Base-by-base conservation (phyloP, 2,329 filamentous ascomycete species). In the Fusarium algeriense region DNA sequence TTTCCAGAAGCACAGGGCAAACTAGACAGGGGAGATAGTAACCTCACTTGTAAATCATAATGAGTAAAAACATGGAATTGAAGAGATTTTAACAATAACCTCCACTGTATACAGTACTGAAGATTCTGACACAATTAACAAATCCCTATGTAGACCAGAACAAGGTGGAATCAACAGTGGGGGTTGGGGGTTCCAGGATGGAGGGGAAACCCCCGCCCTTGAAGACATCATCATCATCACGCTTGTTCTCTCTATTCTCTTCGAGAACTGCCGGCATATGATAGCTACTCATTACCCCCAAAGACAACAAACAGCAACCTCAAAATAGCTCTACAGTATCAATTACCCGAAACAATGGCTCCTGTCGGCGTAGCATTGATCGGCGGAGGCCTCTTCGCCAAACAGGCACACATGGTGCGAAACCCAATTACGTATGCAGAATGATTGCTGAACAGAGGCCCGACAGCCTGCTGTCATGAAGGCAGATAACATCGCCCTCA, bases 351-450 rank as follows among this genome's bases (percentile, higher is more conserved):
- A 32, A 53, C 20, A 61, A 83, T 82, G 81, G 75, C 79, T 44
- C 78, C 82, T 15, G 77, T 83, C 56, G 86, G 87, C 64, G 82
- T 91, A 44, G 90, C 90, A 46, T 84, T 92, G 60, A 85, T 92
- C 57, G 90, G 89, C 40, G 86, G 87, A 67, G 89, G 89, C 74
- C 88, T 91, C 73, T 91, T 91, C 73, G 87, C 86, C 71, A 85
- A 85, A 74, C 85, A 87, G 76, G 81, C 89, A 69, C 89, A 90
- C 73, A 81, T 90, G 69, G 86, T 88, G 74, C 48, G 80, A 74
- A 52, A 37, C 37, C 46, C 35, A 37, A 35, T 23, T 26, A 48
- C 37, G 55, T 73, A 48, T 43, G 38, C 54, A 58, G 26, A 38
- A 50, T 63, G 30, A 11, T 30, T 30, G 52, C 69, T 70, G 26